Percentiles rank a stretch among this genome's conserved stretches.
phyloP scores from a whole-genome alignment of 208 protist species.

The Tritrichomonas musculus region DNA sequence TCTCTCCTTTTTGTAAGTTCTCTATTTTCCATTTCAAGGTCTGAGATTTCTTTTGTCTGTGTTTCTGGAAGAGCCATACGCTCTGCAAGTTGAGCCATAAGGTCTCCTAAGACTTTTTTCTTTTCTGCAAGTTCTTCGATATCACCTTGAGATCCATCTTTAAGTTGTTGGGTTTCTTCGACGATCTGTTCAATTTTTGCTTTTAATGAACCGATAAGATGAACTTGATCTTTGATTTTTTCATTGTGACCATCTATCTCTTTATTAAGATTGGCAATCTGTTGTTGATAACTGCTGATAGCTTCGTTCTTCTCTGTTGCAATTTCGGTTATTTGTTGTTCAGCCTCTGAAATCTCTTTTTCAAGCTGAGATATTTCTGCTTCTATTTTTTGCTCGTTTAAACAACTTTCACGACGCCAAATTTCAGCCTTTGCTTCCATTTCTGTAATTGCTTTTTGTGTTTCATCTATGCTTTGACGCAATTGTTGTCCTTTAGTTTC shows the following conservation, averaged over 20 bases:
- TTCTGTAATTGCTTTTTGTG: background rate
- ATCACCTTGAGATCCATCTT: background rate
- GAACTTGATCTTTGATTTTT: constrained; percentile 3
- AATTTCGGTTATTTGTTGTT: background rate
- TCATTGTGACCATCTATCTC: background rate
- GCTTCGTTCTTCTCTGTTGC: background rate
- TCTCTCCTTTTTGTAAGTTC: background rate
- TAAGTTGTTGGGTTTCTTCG: background rate
- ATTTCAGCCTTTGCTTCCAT: constrained; percentile 26
- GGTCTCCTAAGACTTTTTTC: background rate
- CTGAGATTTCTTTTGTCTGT: constrained; percentile 13
- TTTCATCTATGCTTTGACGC: background rate
- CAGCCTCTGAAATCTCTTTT: background rate
- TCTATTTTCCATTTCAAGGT: background rate
- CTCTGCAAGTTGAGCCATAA: background rate
- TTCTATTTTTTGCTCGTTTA: background rate
- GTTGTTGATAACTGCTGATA: constrained; percentile 9
- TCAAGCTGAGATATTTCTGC: background rate
- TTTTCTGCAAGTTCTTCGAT: background rate
- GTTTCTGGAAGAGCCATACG: constrained; percentile 5
- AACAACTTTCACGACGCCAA: background rate
- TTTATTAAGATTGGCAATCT: background rate
- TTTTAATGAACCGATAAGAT: background rate
- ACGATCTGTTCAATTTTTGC: constrained; percentile 29
- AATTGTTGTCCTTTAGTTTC: background rate